Evolutionary conservation across 306 rosid species (phyloP).

Genomic region (Cucurbita argyrosperma): DNA sequence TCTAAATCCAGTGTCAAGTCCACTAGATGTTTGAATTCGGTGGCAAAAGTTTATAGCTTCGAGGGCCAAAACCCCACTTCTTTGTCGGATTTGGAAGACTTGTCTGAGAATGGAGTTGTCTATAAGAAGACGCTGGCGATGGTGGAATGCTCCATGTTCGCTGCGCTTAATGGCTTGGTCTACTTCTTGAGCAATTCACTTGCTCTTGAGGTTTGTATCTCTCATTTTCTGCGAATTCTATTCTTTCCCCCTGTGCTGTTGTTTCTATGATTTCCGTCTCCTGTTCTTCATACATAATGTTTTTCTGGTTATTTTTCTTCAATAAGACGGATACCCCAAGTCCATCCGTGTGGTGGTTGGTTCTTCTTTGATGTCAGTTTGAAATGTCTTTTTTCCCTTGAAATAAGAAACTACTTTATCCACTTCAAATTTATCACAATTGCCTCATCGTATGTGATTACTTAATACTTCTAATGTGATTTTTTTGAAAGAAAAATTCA

Average conservation of each 20-base stretch:
- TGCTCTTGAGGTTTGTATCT: slow-evolving; percentile 58
- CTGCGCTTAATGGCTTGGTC: slow-evolving; percentile 89
- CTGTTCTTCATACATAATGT: neutral
- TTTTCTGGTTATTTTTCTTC: neutral
- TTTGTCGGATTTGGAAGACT: slow-evolving; percentile 32
- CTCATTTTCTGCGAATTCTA: neutral
- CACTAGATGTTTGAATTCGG: slow-evolving; percentile 26
- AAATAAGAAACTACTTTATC: neutral
- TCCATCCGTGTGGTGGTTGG: neutral
- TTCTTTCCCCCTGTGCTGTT: neutral
- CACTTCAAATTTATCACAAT: neutral
- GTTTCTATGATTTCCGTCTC: neutral
- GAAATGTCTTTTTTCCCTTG: neutral
- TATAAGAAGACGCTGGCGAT: slow-evolving; percentile 67
- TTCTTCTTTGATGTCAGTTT: neutral
- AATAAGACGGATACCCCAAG: neutral
- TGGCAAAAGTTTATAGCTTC: slow-evolving; percentile 10
- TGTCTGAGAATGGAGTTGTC: slow-evolving; percentile 51
- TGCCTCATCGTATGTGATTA: neutral
- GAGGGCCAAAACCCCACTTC: slow-evolving; percentile 16
- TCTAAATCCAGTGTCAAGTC: slow-evolving; percentile 14
- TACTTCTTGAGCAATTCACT: slow-evolving; percentile 90
- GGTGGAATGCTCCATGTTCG: slow-evolving; percentile 98
- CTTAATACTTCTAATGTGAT: neutral
- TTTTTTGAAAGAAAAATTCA: neutral